phyloP scores from a whole-genome alignment of 208 protist genomes.

The Crithidia thermophila region DNA sequence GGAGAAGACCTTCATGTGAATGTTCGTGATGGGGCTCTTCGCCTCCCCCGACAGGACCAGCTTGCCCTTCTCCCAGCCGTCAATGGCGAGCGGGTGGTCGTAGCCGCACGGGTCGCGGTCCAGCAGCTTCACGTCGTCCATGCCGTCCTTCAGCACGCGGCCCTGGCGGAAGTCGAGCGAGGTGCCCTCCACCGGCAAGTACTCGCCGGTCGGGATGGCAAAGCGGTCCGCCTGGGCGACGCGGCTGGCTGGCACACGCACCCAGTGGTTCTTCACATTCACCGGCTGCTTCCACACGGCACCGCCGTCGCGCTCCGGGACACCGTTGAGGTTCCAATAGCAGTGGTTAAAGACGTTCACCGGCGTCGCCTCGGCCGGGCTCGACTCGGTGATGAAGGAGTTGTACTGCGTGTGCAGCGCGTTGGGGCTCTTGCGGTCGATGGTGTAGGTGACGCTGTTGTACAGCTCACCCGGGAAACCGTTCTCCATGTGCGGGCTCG shows the following conservation, averaged over 20 bases:
- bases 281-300: too few species aligned
- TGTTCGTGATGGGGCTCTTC: conserved; percentile 48
- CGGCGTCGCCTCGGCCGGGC: conserved; percentile 44
- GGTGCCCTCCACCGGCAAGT: conserved; percentile 17
- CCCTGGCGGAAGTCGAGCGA: conserved; percentile 44
- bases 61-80: conserved; percentile 31
- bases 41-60: conserved; percentile 45
- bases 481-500: conserved; percentile 51
- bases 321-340: conserved; percentile 79
- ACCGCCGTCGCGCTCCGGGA: conserved; percentile 37
- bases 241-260: conserved; percentile 36
- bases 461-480: conserved; percentile 55
- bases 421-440: conserved; percentile 34
- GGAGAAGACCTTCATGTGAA: conserved; percentile 64
- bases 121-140: conserved; percentile 27
- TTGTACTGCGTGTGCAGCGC: conserved; percentile 39
- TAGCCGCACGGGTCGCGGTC: conserved; percentile 56
- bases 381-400: conserved; percentile 42
- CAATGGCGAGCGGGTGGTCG: conserved; percentile 15
- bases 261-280: conserved; percentile 45
- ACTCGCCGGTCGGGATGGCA: conserved; percentile 38
- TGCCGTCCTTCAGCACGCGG: conserved; percentile 35
- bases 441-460: conserved; percentile 44
- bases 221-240: conserved; percentile 32
- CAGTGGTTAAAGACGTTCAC: conserved; percentile 65